A percentile compares a stretch with the other conserved stretches of the same genome.
Evolutionary conservation across 2,329 filamentous ascomycete species (phyloP).

Genomic region (Xylaria sp.): DNA sequence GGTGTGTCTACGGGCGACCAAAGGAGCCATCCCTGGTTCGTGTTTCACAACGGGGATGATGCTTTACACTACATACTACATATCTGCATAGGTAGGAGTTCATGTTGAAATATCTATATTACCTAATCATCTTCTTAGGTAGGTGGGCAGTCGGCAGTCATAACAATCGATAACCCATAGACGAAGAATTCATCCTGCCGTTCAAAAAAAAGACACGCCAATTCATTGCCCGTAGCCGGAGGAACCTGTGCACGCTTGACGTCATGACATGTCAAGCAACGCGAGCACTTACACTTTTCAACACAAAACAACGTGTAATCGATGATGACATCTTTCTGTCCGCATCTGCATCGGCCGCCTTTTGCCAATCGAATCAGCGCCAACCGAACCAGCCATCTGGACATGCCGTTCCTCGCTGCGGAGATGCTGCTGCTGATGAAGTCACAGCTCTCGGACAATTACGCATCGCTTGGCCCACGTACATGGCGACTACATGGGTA

Average conservation of each 20-base stretch:
- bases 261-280: conserved; percentile 37
- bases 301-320: conserved; percentile 16
- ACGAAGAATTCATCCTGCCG: not conserved
- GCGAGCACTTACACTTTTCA: conserved; percentile 2
- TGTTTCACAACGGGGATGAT: not conserved
- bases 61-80: too few species aligned
- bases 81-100: too few species aligned
- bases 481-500: not conserved
- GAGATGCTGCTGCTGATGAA: conserved; percentile 10
- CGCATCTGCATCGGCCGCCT: not conserved
- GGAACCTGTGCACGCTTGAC: conserved; percentile 22
- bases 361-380: not conserved
- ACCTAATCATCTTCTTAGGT: too few species aligned
- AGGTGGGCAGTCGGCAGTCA: too few species aligned
- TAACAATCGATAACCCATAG: too few species aligned
- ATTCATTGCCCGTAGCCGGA: not conserved
- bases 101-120: too few species aligned
- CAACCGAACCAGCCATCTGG: not conserved
- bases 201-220: not conserved
- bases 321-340: conserved; percentile 42
- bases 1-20: not conserved
- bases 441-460: conserved; percentile 9
- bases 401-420: not conserved
- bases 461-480: not conserved
- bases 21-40: not conserved